Percentiles rank a stretch among this genome's conserved stretches.
These are phyloP conservation scores for Cytospora piceae DNA, from an alignment of 2,329 filamentous ascomycete genomes.

Conservation along the genomic window DNA sequence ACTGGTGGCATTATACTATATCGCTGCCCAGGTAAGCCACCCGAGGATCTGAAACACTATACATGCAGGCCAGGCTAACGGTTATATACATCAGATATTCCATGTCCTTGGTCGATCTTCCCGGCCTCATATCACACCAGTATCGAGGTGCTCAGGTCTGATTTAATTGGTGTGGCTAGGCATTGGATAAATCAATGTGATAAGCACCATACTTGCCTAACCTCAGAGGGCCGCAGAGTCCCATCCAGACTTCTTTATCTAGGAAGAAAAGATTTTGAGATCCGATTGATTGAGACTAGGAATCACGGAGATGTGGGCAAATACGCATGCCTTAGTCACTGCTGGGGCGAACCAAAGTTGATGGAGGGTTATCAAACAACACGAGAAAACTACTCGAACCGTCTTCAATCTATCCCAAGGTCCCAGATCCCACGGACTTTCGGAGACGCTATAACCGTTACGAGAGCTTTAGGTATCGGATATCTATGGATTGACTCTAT, in stretches of 20 bases:
- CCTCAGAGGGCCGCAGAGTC: not conserved
- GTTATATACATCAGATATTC: not conserved
- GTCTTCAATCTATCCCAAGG: not conserved
- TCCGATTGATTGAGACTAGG: not conserved
- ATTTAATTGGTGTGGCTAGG: not conserved
- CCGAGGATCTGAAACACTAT: too few species aligned
- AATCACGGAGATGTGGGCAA: not conserved
- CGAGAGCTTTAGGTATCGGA: conserved; percentile 24
- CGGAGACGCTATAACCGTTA: conserved; percentile 29
- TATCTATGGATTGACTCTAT: conserved; percentile 33
- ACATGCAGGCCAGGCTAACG: too few species aligned
- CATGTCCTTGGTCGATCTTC: conserved; percentile 3
- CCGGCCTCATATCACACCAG: not conserved
- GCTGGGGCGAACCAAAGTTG: not conserved
- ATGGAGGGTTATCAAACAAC: not conserved
- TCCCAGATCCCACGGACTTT: conserved; percentile 16
- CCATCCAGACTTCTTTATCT: not conserved
- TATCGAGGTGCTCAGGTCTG: not conserved
- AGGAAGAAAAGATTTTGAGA: not conserved
- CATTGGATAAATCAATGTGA: not conserved
- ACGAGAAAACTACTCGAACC: not conserved
- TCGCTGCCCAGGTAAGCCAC: too few species aligned
- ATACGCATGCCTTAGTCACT: conserved; percentile 6
- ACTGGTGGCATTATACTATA: too few species aligned
- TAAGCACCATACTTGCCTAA: not conserved